Evolutionary conservation across 78 protist species (phyloP), one percentile per base, ranked within the genome.

Genomic region (Dictyostelium firmibasis): DNA sequence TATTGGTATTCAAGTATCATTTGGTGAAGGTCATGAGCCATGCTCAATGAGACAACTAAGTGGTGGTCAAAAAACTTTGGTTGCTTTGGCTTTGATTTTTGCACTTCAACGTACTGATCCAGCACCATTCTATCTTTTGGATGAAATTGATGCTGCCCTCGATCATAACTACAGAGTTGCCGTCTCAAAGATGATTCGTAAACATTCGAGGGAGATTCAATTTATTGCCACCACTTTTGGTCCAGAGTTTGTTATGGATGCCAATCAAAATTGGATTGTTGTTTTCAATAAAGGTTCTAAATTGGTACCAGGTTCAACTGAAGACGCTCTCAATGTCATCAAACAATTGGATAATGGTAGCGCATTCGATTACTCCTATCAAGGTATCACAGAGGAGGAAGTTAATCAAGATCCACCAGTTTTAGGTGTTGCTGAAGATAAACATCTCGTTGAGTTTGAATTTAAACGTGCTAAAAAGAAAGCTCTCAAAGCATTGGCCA

Each of bases 91-190:
- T 4, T 81, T 99, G 25, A 98, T 99, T 43, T 99, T 99, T 29
- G 99, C 99, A 18, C 98, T 99, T 29, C 99, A 99, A 89, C 86
- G 96, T n/a, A 91, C 98, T 11, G 99, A 99, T 72, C 99, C 99
- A 0, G 99, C 99, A 3, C 99, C 99, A 25, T 99, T 99, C 95
- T 99, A 99, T 82, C 87, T 99, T 6, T 98, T 99, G 72, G 99
- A 99, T 82, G 99, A 99, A 96, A 97, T 99, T 47, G 99, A 99
- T 83, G 97, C 99, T 14, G 98, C 98, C 8, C 97, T 99, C 27
- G 99, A 99, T 92, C 94, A 96, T 4, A 60, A 79, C 72, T 93
- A 98, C 69, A 91, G 99, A 29, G 36, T 83, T 0, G 98, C 99
- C n/a, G 98, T 99, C 4, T 98, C 99, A 4, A 83, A 87, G n/a